phyloP scores from a whole-genome alignment of 164 flowering plant species.

The Chimonanthus praecox region DNA sequence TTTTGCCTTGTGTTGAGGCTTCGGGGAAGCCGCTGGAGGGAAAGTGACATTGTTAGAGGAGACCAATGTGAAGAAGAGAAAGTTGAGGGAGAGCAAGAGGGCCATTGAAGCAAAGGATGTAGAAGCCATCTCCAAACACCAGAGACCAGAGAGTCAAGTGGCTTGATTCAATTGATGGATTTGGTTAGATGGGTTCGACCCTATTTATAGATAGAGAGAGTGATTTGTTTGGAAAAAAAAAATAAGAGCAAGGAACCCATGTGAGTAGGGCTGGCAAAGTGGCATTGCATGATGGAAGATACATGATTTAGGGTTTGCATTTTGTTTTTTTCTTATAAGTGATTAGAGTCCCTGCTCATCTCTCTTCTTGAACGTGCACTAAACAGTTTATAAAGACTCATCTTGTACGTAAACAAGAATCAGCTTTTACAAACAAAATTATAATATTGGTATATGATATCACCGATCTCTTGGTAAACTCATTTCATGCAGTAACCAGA shows the following conservation, averaged over 20 bases:
- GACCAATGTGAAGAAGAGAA: constrained; percentile 58
- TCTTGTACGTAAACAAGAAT: no score
- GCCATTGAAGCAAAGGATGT: constrained; percentile 28
- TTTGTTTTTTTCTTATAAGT: neutral
- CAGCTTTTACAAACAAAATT: no score
- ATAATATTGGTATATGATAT: no score
- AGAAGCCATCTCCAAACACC: constrained; percentile 37
- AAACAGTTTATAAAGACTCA: no score
- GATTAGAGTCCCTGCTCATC: neutral
- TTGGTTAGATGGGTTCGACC: constrained; percentile 2
- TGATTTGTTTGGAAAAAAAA: neutral
- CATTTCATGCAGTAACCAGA: no score
- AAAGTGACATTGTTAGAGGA: constrained; percentile 31
- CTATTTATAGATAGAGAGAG: constrained; percentile 27
- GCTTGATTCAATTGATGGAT: neutral
- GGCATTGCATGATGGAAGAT: no score
- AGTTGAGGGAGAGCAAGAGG: constrained; percentile 49
- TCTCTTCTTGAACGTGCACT: neutral
- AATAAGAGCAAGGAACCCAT: neutral
- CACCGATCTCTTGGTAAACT: no score
- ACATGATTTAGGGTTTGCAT: neutral
- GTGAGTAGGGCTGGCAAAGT: neutral
- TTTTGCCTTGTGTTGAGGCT: constrained; percentile 9
- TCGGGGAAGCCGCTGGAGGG: constrained; percentile 30
- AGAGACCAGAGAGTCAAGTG: constrained; percentile 2